Base-by-base conservation (phyloP, 345 rosid species). In the Atalantia buxifolia region DNA sequence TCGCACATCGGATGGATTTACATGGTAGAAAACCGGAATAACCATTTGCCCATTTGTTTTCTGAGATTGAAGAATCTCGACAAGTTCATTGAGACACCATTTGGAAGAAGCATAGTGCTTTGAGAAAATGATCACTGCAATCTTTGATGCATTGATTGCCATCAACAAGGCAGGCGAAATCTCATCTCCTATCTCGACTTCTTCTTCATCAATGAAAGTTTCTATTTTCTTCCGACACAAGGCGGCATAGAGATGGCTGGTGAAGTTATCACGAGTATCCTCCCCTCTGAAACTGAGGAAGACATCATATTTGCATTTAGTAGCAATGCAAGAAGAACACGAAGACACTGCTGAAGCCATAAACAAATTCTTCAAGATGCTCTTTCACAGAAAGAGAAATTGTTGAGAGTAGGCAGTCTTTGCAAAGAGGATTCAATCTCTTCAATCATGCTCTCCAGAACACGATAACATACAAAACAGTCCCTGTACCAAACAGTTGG, bases 1-100 rank as follows among this genome's bases (percentile, higher is more conserved):
- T 18, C 65, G 24, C 28, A 74, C 38, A 38, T 61, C 25, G 2
- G 66, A 36, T 12, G 70, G 69, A 63, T 62, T 9, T 62, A 75
- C 40, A 22, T 75, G 28, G 56, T 75, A 75, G 45, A 75, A 74
- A 59, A 74, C n/a, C 2, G 77, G 77, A 10, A 59, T 25, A 33
- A 74, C 56, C 7, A 57, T 18, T 16, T 60, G 56, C 5, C 55
- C 22, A 13, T 24, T 13, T 19, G 7, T 53, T 53, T 53, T 53
- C 57, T 53, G 57, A 53, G 57, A 53, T 53, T 18, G 57, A 53
- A 53, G 57, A 53, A 53, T 53, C 57, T 19, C 22, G 7, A 53
- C 57, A 53, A 53, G 57, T 19, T 53, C 57, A 53, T 53, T 19
- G 7, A 53, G 57, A 53, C 57, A 53, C 57, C 57, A 53, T 53